Base-by-base conservation (phyloP, 352 stramenopile genomes). In the Globisporangium spinosum region DNA sequence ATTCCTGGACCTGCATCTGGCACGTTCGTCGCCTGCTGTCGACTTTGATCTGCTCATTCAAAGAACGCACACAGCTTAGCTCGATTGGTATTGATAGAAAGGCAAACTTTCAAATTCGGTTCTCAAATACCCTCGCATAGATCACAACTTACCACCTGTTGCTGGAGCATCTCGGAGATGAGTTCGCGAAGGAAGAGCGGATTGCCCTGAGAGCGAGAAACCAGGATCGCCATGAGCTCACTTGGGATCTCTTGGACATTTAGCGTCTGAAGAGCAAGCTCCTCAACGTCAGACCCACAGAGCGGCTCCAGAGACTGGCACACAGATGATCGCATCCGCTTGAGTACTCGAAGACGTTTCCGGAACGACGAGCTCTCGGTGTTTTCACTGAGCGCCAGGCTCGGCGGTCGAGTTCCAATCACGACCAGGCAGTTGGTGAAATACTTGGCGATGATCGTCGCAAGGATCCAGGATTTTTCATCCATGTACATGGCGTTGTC, bases 401-500 rank as follows among this genome's bases (percentile, higher is more conserved):
- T 91, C 6, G 88, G 88, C 45, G 88, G 85, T 23, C 86, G 75
- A 2, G 85, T 92, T 8, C 81, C 83, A 35, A 94, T 69, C 23
- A 94, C 77, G 2, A 94, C 72, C 58, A 94, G 61, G 49, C 85
- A 94, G 67, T 96, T 96, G 1, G 86, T 94, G 55, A 94, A 94
- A 58, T 96, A 94, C 67, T 94, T 92, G 9, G 82, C 83, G 38
- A 94, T 80, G 47, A 91, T 90, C 12, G 85, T 84, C 10, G 89
- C 75, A n/a, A 96, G 63, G 32, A 83, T 80, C 88, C 88, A 96
- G 40, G 83, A 93, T 71, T 92, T 90, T 61, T 89, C 85, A 62
- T 96, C 88, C 85, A 94, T 94, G 64, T 93, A 85, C 86, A 94
- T 94, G 17, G 88, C 88, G 58, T 83, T 93, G 66, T 96, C 88